Conservation (phyloP, 2,329 filamentous ascomycete species). For the Clathrospora elynae region DNA sequence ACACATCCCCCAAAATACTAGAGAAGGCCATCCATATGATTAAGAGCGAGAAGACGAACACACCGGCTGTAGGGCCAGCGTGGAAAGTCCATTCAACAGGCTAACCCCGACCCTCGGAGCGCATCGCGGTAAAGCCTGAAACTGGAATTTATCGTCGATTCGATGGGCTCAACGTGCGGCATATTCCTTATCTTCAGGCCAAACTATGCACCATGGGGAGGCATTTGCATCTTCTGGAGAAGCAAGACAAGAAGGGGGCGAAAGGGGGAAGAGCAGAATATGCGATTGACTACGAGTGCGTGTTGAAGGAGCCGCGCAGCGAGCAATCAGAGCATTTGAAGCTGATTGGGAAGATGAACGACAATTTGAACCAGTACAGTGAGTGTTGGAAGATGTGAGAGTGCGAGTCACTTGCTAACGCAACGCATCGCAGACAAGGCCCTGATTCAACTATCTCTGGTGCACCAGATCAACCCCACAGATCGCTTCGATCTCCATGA, state of each 20-base stretch:
- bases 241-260: background rate
- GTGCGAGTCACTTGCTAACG: no score
- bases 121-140: conserved; percentile 17
- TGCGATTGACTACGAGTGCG: background rate
- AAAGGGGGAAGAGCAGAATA: background rate
- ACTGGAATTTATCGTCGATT: conserved; percentile 22
- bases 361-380: conserved; percentile 10
- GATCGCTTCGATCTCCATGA: conserved; percentile 13
- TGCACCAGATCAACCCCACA: conserved; percentile 2
- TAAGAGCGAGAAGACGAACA: background rate
- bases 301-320: background rate
- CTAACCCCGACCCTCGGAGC: conserved; percentile 18
- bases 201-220: conserved; percentile 12
- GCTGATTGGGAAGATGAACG: background rate
- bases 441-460: conserved; percentile 3
- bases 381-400: background rate
- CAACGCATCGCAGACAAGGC: background rate
- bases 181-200: conserved; percentile 18
- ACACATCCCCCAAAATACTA: no score
- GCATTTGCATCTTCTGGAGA: background rate
- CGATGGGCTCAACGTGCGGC: conserved; percentile 18
- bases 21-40: background rate
- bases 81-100: conserved; percentile 7
- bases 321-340: background rate
- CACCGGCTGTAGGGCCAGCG: background rate